These are phyloP conservation scores for Colletotrichum paranaense DNA, from an alignment of 2,329 filamentous ascomycete species.

Conservation along the genomic window DNA sequence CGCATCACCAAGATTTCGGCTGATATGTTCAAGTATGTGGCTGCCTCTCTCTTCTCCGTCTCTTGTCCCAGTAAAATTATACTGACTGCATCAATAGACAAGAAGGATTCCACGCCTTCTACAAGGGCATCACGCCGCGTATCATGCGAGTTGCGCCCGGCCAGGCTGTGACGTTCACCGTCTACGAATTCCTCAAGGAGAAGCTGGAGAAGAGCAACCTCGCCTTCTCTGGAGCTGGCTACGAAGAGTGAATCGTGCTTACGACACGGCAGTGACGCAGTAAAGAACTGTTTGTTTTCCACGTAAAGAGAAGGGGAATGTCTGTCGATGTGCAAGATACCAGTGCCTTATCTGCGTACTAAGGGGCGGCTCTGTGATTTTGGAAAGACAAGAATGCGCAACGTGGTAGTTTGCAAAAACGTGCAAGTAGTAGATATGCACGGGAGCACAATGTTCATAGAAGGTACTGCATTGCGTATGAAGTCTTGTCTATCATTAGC, in stretches of 20 bases:
- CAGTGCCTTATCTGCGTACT: neutral
- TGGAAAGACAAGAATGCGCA: neutral
- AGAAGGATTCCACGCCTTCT: slow-evolving; percentile 94
- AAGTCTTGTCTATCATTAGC: slow-evolving; percentile 24
- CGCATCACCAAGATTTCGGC: slow-evolving; percentile 82
- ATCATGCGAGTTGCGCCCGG: slow-evolving; percentile 98
- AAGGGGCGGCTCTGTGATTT: neutral
- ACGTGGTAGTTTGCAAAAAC: neutral
- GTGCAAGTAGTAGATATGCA: slow-evolving; percentile 13
- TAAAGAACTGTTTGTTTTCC: neutral
- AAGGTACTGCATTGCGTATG: slow-evolving; percentile 21
- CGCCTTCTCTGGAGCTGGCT: slow-evolving; percentile 70
- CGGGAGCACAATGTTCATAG: neutral
- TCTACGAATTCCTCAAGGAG: slow-evolving; percentile 82
- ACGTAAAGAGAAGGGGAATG: neutral
- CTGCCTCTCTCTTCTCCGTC: too few relatives aligned
- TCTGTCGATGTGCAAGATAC: slow-evolving; percentile 12
- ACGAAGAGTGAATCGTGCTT: slow-evolving; percentile 67
- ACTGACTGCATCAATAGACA: slow-evolving; percentile 65
- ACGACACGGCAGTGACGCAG: neutral
- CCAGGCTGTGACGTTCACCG: slow-evolving; percentile 82
- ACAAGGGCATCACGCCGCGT: slow-evolving; percentile 97
- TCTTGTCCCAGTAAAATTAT: too few relatives aligned
- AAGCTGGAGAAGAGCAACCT: slow-evolving; percentile 76
- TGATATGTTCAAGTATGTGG: slow-evolving; percentile 82